A percentile compares a stretch with the other conserved stretches of the same genome.
Evolutionary conservation across 352 stramenopile genomes (phyloP).

Genomic region (Phytophthora syringae): DNA sequence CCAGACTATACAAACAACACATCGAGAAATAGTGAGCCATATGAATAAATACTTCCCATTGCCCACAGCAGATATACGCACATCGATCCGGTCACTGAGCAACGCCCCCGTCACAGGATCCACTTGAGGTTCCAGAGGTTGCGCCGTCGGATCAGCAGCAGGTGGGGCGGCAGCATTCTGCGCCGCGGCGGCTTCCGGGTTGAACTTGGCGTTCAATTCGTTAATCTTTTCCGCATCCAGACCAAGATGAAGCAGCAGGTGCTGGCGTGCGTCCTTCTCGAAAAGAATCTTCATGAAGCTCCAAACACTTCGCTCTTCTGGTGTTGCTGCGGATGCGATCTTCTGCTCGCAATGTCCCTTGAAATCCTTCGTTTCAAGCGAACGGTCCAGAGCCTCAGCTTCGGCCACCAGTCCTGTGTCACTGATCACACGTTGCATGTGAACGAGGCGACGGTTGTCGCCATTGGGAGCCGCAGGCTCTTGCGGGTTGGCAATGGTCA

Average conservation of each 20-base stretch:
- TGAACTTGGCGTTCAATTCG: conserved; percentile 82
- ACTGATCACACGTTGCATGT: conserved; percentile 84
- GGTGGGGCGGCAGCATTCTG: conserved; percentile 33
- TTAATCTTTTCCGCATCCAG: conserved; percentile 94
- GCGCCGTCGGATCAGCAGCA: conserved; percentile 23
- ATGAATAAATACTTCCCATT: conserved; percentile 1
- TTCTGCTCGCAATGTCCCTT: conserved; percentile 94
- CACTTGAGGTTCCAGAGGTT: conserved; percentile 30
- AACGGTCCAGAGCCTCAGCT: conserved; percentile 91
- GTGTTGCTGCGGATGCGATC: conserved; percentile 57
- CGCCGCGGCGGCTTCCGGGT: conserved; percentile 45
- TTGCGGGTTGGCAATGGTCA: conserved; percentile 86
- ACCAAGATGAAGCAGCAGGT: conserved; percentile 95
- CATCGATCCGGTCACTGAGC: conserved; percentile 78
- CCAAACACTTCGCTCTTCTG: conserved; percentile 86
- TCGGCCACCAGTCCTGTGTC: conserved; percentile 84
- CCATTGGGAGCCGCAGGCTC: conserved; percentile 56
- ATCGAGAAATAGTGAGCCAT: conserved; percentile 8
- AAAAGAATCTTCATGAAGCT: conserved; percentile 96
- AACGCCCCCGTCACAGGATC: conserved; percentile 55
- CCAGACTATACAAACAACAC: conserved; percentile 44
- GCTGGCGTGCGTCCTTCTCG: conserved; percentile 94
- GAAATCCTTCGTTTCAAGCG: conserved; percentile 91
- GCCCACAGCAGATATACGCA: conserved; percentile 37
- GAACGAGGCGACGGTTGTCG: conserved; percentile 74